Percentiles rank a stretch among this genome's conserved stretches.
Conservation (phyloP, 768 basidiomycete species). For the Boletus eberwhitei region DNA sequence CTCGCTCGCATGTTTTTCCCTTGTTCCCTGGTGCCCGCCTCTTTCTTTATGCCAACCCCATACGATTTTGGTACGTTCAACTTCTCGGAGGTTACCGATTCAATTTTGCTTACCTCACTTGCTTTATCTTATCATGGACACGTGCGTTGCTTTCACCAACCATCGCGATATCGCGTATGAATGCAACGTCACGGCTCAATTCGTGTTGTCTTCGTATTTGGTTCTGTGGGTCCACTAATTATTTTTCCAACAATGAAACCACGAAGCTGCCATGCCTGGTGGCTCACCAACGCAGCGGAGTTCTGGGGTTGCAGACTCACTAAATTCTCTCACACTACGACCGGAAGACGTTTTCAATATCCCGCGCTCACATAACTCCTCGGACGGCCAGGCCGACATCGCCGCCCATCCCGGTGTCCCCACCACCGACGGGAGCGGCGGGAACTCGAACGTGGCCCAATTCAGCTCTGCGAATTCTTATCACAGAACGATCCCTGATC, state of each 20-base stretch:
- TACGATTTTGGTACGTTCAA: conserved; percentile 1
- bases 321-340: conserved; percentile 15
- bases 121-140: conserved; percentile 25
- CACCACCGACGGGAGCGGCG: conserved; percentile 12
- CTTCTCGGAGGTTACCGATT: conserved; percentile 17
- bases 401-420: conserved; percentile 11
- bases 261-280: conserved; percentile 25
- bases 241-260: conserved; percentile 29
- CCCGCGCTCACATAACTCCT: conserved; percentile 11
- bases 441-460: conserved; percentile 6
- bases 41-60: neutral
- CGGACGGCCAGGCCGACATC: conserved; percentile 22
- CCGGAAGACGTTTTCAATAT: conserved; percentile 6
- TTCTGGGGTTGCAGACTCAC: conserved; percentile 5
- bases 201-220: conserved; percentile 31
- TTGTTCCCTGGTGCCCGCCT: neutral
- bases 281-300: conserved; percentile 17
- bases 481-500: conserved; percentile 12
- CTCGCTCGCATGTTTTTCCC: conserved; percentile 2
- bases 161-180: conserved; percentile 13
- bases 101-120: conserved; percentile 13
- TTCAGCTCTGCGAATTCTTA: conserved; percentile 10
- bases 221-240: conserved; percentile 32
- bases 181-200: neutral
- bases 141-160: neutral